These are phyloP conservation scores for Yamadazyma buinensis DNA, from an alignment of 1,139 yeast genomes.

Conservation along the genomic window DNA sequence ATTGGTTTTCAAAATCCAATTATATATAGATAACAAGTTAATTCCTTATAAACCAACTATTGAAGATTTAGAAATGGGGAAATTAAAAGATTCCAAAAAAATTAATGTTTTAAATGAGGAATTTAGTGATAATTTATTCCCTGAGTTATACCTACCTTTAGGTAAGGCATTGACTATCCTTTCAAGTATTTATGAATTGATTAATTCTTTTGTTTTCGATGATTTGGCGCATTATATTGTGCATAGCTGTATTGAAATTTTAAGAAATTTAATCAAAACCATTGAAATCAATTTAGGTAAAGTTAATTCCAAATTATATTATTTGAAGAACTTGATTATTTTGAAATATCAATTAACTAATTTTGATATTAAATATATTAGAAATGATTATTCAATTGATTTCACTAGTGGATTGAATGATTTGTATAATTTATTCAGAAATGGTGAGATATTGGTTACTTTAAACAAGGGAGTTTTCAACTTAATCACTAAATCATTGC, in stretches of 20 bases:
- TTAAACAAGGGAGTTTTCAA: conserved; percentile 47
- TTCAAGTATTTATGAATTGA: conserved; percentile 75
- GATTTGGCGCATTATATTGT: conserved; percentile 86
- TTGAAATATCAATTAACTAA: conserved; percentile 68
- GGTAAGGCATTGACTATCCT: conserved; percentile 66
- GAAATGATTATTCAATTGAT: conserved; percentile 73
- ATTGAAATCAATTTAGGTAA: conserved; percentile 38
- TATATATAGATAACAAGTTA: conserved; percentile 64
- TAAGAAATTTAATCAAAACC: conserved; percentile 50
- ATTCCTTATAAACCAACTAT: conserved; percentile 63
- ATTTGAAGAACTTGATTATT: conserved; percentile 67
- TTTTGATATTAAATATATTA: conserved; percentile 76
- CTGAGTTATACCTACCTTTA: conserved; percentile 70
- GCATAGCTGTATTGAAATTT: conserved; percentile 65
- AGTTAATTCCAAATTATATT: conserved; percentile 61
- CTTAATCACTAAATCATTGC: conserved; percentile 67
- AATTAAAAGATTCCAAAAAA: conserved; percentile 37
- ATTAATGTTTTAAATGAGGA: conserved; percentile 27
- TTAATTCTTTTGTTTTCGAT: conserved; percentile 75
- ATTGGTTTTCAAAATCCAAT: conserved; percentile 73
- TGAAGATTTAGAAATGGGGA: conserved; percentile 59
- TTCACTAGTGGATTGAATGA: conserved; percentile 69
- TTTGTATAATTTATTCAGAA: conserved; percentile 45
- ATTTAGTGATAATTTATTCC: conserved; percentile 37
- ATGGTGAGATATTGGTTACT: conserved; percentile 31